These are phyloP conservation scores for Chionographis japonica DNA, from an alignment of 106 monocot species.

Conservation along the genomic window DNA sequence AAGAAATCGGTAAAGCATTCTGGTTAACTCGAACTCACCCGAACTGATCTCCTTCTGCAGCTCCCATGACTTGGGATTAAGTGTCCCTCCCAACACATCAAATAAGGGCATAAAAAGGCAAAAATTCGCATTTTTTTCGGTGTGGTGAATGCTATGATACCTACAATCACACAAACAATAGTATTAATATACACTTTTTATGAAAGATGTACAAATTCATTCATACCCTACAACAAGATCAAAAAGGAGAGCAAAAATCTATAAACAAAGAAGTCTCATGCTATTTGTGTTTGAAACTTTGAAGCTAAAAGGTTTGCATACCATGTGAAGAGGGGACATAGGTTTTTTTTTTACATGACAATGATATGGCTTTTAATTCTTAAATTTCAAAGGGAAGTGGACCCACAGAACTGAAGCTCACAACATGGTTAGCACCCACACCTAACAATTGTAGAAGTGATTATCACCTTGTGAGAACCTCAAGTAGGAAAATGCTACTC, in stretches of 20 bases:
- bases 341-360: no score
- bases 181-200: neutral
- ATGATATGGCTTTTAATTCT: no score
- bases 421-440: no score
- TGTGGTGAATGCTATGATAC: conserved; percentile 87
- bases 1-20: no score
- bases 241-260: neutral
- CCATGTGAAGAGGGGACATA: no score
- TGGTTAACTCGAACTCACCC: conserved; percentile 24
- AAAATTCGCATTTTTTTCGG: conserved; percentile 63
- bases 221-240: neutral
- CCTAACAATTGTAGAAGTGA: no score
- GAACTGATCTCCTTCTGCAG: conserved; percentile 55
- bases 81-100: conserved; percentile 67
- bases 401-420: no score
- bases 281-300: no score
- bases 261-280: neutral
- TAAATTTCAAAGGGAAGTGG: no score
- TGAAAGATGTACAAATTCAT: neutral
- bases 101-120: conserved; percentile 98
- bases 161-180: conserved; percentile 30
- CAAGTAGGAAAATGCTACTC: no score
- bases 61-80: conserved; percentile 71
- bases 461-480: no score
- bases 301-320: no score